Conservation (phyloP, 495 filamentous ascomycete genomes). For the Niebla homalea region DNA sequence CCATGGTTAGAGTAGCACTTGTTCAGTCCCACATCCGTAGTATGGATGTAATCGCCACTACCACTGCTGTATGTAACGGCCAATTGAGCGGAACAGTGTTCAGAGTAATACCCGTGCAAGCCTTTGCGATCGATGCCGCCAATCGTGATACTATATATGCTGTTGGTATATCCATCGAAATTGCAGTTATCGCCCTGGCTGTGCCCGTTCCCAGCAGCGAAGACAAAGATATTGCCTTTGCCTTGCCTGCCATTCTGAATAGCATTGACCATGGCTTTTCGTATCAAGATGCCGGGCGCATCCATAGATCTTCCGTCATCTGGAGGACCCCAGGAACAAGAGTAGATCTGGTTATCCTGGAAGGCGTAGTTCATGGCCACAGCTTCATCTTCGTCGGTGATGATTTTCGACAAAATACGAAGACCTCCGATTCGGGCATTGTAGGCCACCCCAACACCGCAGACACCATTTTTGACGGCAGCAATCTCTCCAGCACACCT, state of each 20-base stretch:
- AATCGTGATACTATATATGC: slow-evolving; percentile 95
- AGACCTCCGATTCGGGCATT: slow-evolving; percentile 81
- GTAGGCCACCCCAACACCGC: slow-evolving; percentile 88
- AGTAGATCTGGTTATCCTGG: slow-evolving; percentile 91
- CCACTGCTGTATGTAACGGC: slow-evolving; percentile 96
- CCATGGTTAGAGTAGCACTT: slow-evolving; percentile 68
- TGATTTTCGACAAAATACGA: slow-evolving; percentile 80
- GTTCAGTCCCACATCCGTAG: slow-evolving; percentile 82
- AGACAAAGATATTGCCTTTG: slow-evolving; percentile 88
- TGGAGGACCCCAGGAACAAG: slow-evolving; percentile 93
- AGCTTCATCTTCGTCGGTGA: slow-evolving; percentile 86
- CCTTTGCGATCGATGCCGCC: slow-evolving; percentile 84
- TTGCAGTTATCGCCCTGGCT: slow-evolving; percentile 89
- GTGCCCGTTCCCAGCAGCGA: slow-evolving; percentile 92
- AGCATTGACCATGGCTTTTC: slow-evolving; percentile 78
- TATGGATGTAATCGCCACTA: slow-evolving; percentile 77
- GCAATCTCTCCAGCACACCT: slow-evolving; percentile 90
- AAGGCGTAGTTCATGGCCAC: slow-evolving; percentile 82
- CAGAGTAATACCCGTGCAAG: slow-evolving; percentile 80
- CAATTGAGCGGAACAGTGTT: slow-evolving; percentile 87
- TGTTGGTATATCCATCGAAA: slow-evolving; percentile 98
- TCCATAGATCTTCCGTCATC: slow-evolving; percentile 93
- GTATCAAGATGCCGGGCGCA: slow-evolving; percentile 77
- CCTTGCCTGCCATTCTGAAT: slow-evolving; percentile 76
- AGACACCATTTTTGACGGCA: slow-evolving; percentile 83